Evolutionary conservation across 441 rosid genomes (phyloP).

Genomic region (Lagerstroemia fauriei): DNA sequence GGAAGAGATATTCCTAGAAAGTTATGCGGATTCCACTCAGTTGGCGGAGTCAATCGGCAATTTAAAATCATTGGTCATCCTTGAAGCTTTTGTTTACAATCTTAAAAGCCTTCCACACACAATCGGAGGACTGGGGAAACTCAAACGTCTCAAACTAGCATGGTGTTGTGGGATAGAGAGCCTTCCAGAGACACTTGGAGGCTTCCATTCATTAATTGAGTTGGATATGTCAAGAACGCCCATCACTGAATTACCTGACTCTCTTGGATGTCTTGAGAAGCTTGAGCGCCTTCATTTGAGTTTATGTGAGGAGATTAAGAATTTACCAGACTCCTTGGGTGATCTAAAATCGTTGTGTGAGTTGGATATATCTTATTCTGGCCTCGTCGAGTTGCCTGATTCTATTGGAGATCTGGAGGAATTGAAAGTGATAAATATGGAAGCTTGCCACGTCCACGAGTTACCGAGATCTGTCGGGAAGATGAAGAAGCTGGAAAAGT

Average conservation of each 20-base stretch:
- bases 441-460: background rate
- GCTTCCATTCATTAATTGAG: background rate
- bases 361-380: background rate
- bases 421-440: background rate
- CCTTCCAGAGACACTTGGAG: conserved; percentile 1
- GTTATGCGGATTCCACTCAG: background rate
- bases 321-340: background rate
- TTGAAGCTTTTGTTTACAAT: background rate
- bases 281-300: background rate
- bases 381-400: background rate
- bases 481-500: conserved; percentile 8
- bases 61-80: background rate
- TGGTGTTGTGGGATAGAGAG: background rate
- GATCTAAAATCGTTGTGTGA: background rate
- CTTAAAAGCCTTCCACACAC: background rate
- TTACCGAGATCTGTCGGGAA: background rate
- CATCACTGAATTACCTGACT: background rate
- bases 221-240: background rate
- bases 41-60: background rate
- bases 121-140: background rate
- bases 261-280: background rate
- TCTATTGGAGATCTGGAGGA: background rate
- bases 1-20: background rate
- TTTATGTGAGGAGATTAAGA: background rate
- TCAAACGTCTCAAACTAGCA: background rate